Conservation (phyloP, 192 early-diverging fungal genomes). For the Coemansia sp. region DNA sequence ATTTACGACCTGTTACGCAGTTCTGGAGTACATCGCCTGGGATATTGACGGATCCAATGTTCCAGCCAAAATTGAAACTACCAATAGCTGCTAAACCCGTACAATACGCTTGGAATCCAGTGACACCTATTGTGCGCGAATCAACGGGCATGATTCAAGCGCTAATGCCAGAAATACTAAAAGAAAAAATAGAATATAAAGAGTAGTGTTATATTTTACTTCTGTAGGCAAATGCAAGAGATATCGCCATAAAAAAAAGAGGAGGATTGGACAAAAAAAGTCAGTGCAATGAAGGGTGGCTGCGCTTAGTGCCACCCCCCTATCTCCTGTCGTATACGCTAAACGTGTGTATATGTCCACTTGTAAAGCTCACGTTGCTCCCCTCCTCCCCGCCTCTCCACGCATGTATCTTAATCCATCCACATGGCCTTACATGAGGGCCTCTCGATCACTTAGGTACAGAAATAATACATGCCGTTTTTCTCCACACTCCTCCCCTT, state of each 20-base stretch:
- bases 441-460: background rate
- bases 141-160: conserved; percentile 38
- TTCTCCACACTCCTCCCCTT: background rate
- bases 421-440: background rate
- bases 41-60: conserved; percentile 62
- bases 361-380: background rate
- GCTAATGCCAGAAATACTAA: background rate
- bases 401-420: background rate
- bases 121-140: conserved; percentile 50
- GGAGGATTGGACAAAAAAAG: background rate
- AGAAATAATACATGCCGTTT: background rate
- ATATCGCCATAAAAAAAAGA: background rate
- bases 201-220: background rate
- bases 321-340: background rate
- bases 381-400: background rate
- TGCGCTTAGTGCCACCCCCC: background rate
- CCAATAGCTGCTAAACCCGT: conserved; percentile 50
- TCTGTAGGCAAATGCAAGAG: background rate
- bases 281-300: background rate
- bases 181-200: background rate
- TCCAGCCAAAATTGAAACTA: conserved; percentile 60
- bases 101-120: conserved; percentile 51
- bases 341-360: background rate
- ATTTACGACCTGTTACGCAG: conserved; percentile 51
- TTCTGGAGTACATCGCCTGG: conserved; percentile 59